Base-by-base conservation (phyloP, 1,284 basidiomycete genomes). In the Agroathelia rolfsii region DNA sequence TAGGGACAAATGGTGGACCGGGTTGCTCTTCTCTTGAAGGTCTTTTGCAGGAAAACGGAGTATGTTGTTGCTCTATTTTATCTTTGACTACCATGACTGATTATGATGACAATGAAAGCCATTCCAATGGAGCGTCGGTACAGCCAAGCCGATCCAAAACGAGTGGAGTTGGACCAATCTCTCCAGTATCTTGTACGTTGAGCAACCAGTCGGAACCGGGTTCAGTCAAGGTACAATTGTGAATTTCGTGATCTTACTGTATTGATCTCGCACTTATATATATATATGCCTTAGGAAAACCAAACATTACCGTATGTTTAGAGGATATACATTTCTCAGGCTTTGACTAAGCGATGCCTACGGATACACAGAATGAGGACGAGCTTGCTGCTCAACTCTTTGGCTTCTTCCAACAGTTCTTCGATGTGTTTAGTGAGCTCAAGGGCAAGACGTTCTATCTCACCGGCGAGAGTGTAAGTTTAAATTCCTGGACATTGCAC, bases 131-230 rank as follows among this genome's bases (percentile, higher is more conserved):
- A 56, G 66, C 4, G 61, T 46, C 28, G 84, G 84, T 2, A 71
- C 72, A 41, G 76, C 74, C 3, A 64, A 66, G 35, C 72, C 82
- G 1, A 76, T 69, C 0, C 56, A 55, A 2, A 90, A 88, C 42
- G 67, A 77, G 40, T 72, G 71, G 49, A 79, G 79, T 46, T 89
- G 83, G 84, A 83, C 80, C 1, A 87, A 88, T 46, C 58, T 87
- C 17, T 80, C 79, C 2, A 82, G 76, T 39, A 59, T 87, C n/a
- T 56, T 88, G 10, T 89, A 70, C 65, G 69, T 89, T 5, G 85
- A 92, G 46, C 87, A 90, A 45, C 87, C 87, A 0, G 74, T 87
- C 16, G 80, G 82, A 5, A 86, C 82, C 0, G 87, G 87, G 2
- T 89, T 79, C 50, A 79, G 79, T 1, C 74, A 76, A 42, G 87